Evolutionary conservation across 345 rosid species (phyloP).

Genomic region (Pistacia atlantica): DNA sequence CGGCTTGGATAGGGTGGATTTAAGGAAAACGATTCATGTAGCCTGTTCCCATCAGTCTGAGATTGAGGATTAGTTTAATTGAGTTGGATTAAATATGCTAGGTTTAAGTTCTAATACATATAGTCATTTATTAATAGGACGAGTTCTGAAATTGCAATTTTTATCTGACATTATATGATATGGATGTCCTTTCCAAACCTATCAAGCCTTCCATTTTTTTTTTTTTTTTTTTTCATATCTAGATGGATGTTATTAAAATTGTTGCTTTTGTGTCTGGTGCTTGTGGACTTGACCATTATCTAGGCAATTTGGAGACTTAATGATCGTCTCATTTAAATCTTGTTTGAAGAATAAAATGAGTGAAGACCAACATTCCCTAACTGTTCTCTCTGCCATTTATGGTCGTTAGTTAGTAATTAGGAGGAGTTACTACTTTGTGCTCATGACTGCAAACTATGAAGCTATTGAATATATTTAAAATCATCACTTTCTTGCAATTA

Average conservation of each 20-base stretch:
- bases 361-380: neutral
- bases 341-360: neutral
- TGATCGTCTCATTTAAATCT: neutral
- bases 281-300: neutral
- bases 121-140: neutral
- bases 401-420: neutral
- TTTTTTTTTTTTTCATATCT: neutral
- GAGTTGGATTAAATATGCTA: neutral
- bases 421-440: neutral
- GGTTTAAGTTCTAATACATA: neutral
- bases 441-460: neutral
- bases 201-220: neutral
- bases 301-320: neutral
- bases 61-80: neutral
- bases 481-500: neutral
- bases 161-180: neutral
- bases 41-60: neutral
- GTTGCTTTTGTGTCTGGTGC: slow-evolving; percentile 2
- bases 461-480: neutral
- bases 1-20: slow-evolving; percentile 7
- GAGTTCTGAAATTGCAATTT: neutral
- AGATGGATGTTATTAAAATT: neutral
- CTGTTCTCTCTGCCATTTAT: neutral
- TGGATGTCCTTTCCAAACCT: neutral
- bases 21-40: neutral